These are phyloP conservation scores for Fusarium palustre DNA, from an alignment of 2,329 filamentous ascomycete genomes.

Conservation along the genomic window DNA sequence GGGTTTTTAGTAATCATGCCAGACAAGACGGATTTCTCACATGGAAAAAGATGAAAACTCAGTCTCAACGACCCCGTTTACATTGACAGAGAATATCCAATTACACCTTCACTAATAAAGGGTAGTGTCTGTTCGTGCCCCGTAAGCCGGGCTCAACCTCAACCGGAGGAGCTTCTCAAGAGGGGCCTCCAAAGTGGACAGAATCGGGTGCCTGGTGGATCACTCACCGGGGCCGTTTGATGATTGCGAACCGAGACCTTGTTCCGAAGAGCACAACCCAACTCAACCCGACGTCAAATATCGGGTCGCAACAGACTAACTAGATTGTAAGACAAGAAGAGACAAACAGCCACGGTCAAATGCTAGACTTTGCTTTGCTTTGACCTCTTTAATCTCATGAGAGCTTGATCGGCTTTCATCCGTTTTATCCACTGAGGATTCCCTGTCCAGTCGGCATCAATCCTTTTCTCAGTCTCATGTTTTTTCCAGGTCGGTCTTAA, in stretches of 20 bases:
- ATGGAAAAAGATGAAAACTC: slow-evolving; percentile 11
- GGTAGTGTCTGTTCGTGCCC: slow-evolving; percentile 19
- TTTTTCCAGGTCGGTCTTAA: slow-evolving; percentile 11
- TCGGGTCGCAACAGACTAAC: slow-evolving; percentile 1
- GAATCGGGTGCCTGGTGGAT: slow-evolving; percentile 30
- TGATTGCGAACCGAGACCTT: slow-evolving; percentile 36
- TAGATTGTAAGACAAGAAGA: not conserved
- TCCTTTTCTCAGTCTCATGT: slow-evolving; percentile 9
- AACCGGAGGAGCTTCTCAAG: slow-evolving; percentile 31
- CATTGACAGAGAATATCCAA: slow-evolving; percentile 15
- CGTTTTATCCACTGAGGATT: slow-evolving; percentile 11
- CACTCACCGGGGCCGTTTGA: slow-evolving; percentile 27
- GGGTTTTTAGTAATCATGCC: not conserved
- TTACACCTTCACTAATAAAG: slow-evolving; percentile 19
- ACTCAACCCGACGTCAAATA: slow-evolving; percentile 7
- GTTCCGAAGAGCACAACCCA: slow-evolving; percentile 31
- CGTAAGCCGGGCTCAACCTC: slow-evolving; percentile 13
- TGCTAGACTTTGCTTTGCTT: slow-evolving; percentile 1
- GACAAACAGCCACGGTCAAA: not conserved
- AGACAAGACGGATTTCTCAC: slow-evolving; percentile 6
- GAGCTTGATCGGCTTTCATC: slow-evolving; percentile 9
- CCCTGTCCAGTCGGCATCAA: slow-evolving; percentile 23
- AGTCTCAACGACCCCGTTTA: not conserved
- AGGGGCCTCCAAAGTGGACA: slow-evolving; percentile 34
- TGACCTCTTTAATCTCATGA: slow-evolving; percentile 29